Conservation (phyloP, 768 basidiomycete species). For the Collybia sp. region DNA sequence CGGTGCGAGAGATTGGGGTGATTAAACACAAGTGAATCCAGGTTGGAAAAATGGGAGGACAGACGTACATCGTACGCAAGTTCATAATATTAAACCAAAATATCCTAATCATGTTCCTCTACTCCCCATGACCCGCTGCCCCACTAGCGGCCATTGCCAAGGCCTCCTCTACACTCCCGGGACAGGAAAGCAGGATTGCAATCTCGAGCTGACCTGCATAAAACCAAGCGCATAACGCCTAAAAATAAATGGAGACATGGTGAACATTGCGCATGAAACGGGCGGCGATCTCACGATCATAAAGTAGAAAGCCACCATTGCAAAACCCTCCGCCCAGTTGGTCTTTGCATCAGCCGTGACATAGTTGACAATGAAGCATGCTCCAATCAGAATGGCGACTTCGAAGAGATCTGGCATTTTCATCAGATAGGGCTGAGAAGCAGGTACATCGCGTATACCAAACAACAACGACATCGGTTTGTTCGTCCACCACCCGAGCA, state of each 20-base stretch:
- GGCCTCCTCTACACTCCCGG: constrained; percentile 29
- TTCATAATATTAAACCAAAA: not conserved
- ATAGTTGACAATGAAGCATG: constrained; percentile 76
- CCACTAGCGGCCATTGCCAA: constrained; percentile 16
- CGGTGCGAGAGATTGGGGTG: no score
- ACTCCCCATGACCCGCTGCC: not conserved
- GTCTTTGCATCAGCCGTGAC: constrained; percentile 77
- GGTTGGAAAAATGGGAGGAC: constrained; percentile 16
- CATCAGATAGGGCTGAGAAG: not conserved
- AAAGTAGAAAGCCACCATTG: constrained; percentile 62
- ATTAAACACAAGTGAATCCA: constrained; percentile 20
- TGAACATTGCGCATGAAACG: not conserved
- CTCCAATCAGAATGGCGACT: constrained; percentile 56
- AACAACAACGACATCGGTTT: constrained; percentile 65
- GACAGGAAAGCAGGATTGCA: constrained; percentile 34
- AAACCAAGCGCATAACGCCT: constrained; percentile 68
- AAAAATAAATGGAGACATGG: not conserved
- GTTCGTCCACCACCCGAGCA: constrained; percentile 63
- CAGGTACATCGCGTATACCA: constrained; percentile 33
- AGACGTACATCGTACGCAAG: constrained; percentile 21
- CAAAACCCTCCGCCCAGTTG: constrained; percentile 72
- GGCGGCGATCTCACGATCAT: constrained; percentile 47
- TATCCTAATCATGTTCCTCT: not conserved
- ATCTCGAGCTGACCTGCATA: constrained; percentile 55
- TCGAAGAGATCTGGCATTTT: constrained; percentile 57